phyloP scores from a whole-genome alignment of 768 basidiomycete genomes.

The Suillus fuscotomentosus region DNA sequence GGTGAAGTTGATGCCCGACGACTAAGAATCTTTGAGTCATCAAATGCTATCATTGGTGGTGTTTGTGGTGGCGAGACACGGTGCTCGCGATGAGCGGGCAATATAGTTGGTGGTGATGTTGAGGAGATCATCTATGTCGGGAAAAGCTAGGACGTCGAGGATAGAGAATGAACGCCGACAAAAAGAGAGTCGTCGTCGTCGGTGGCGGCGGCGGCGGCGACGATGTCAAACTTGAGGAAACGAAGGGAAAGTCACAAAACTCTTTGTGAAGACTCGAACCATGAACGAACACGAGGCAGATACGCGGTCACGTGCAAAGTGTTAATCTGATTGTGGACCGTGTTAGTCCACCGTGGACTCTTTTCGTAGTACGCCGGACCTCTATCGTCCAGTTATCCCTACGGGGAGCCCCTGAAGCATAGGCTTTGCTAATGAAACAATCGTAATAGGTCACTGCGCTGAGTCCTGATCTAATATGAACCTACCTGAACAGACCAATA shows the following conservation, averaged over 20 bases:
- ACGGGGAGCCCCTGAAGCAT: background rate
- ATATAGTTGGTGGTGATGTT: conserved; percentile 22
- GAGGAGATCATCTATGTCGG: conserved; percentile 21
- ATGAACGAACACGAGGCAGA: conserved; percentile 36
- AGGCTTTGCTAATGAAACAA: too few species aligned
- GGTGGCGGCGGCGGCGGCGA: conserved; percentile 15
- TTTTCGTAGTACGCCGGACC: background rate
- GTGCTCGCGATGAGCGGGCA: conserved; percentile 28
- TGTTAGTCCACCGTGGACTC: conserved; percentile 7
- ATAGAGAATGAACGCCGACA: conserved; percentile 6
- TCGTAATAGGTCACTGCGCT: too few species aligned
- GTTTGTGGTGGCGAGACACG: conserved; percentile 31
- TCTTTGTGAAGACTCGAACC: conserved; percentile 23
- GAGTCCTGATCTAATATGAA: background rate
- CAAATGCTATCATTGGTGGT: conserved; percentile 25
- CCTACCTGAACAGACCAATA: background rate
- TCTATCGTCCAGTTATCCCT: background rate
- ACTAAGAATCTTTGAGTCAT: conserved; percentile 27
- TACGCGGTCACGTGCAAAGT: conserved; percentile 33
- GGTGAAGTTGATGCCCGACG: conserved; percentile 34
- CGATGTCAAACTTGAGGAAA: conserved; percentile 7
- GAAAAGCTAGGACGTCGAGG: background rate
- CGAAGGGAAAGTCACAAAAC: conserved; percentile 15
- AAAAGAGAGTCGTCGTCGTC: conserved; percentile 14
- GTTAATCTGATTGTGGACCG: conserved; percentile 16